Conservation (phyloP, 306 rosid species). For the Cucumis hystrix region DNA sequence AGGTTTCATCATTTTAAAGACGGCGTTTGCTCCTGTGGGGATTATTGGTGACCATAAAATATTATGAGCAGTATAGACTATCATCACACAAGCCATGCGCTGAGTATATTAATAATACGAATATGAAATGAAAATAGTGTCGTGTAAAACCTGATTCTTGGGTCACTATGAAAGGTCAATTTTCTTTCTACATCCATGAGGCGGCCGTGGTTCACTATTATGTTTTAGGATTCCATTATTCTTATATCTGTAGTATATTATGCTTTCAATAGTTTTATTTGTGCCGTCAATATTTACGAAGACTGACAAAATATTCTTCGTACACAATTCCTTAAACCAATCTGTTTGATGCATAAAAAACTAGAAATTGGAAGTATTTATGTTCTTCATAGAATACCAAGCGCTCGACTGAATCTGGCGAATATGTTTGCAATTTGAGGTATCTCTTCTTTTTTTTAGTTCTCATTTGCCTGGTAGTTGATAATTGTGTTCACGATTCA, state of each 20-base stretch:
- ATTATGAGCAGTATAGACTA: not conserved
- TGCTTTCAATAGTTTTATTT: not conserved
- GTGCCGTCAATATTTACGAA: not conserved
- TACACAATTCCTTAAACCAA: not conserved
- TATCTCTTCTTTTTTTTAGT: not conserved
- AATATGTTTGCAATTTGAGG: not conserved
- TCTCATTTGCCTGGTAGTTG: not conserved
- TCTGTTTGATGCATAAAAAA: not conserved
- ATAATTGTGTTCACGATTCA: not conserved
- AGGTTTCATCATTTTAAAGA: constrained; percentile 15
- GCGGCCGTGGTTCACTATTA: not conserved
- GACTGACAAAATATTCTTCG: not conserved
- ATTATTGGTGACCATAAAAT: constrained; percentile 37
- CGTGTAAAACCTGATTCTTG: not conserved
- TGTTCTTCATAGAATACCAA: not conserved
- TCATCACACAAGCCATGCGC: not conserved
- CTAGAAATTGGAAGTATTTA: not conserved
- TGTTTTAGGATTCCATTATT: no score
- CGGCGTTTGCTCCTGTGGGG: constrained; percentile 56
- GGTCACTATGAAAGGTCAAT: not conserved
- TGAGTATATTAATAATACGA: not conserved
- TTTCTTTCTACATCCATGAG: not conserved
- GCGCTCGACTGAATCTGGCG: not conserved
- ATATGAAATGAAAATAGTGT: not conserved
- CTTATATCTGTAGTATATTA: not conserved